Evolutionary conservation across 139 green algal genomes (phyloP), one percentile per base, ranked within the genome.

Genomic region (Picochlorum sp.): DNA sequence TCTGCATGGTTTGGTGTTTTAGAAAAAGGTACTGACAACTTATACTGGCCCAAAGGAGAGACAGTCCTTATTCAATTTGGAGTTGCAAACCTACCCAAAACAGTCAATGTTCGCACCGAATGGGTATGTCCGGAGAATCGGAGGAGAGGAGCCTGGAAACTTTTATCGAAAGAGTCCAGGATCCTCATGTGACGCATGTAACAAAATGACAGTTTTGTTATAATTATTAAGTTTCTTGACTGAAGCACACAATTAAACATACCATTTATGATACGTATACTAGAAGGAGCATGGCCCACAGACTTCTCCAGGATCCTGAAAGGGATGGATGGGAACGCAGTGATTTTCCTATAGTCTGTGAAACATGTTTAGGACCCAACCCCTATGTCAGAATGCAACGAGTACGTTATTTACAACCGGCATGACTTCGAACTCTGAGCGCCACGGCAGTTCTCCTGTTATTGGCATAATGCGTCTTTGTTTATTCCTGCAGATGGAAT

Each of bases 311-410:
- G 21, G 92, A 98, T 66, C 80, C 83, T 4, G 84, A 96, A 20
- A 63, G 71, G 11, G 89, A 95, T 45, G 90, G 92, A 41, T 97
- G 91, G 89, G 92, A 97, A 76, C 68, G 85, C 8, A 82, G 70
- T 24, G 93, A 97, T 71, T 97, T 99, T 67, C 93, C 93, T 7
- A 96, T 99, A 45, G 87, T 97, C 0, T 99, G 93, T 74, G 86
- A 97, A 71, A 94, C 87, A 3, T 99, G 93, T 67, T 69, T 99
- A 38, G 93, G 93, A 0, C 91, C 95, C 14, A 99, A 98, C 67
- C 93, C 93, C 1, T 99, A 97, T 57, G 91, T 99, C 13, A 69
- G 93, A 18, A 99, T 99, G 92, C 88, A 96, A 74, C 73, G 86
- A 74, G 86, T 96, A 67, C 75, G 76, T 65, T 16, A 31, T 54